These are phyloP conservation scores for Earliella scabrosa DNA, from an alignment of 1,284 basidiomycete species.

Conservation along the genomic window DNA sequence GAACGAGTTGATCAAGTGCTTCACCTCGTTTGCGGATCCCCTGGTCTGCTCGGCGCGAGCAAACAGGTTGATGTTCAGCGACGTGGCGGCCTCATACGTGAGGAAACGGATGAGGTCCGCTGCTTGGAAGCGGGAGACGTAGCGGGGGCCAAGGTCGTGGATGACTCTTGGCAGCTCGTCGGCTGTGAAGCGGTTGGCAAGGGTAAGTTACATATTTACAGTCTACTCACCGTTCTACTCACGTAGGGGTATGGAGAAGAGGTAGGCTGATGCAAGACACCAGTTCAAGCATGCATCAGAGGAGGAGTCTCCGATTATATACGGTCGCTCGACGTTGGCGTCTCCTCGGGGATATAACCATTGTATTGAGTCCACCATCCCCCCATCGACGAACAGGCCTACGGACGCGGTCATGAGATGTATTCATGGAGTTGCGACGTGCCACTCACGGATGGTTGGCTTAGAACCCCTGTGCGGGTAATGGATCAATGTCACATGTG, in stretches of 20 bases:
- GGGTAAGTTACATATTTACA: background rate
- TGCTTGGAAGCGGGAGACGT: slow-evolving; percentile 73
- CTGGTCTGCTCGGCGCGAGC: slow-evolving; percentile 32
- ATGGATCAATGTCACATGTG: slow-evolving; percentile 67
- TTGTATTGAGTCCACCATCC: slow-evolving; percentile 61
- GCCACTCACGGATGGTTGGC: slow-evolving; percentile 62
- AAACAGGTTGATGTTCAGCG: slow-evolving; percentile 70
- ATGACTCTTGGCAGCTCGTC: slow-evolving; percentile 72
- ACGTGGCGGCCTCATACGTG: slow-evolving; percentile 79
- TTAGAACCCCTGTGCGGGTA: slow-evolving; percentile 59
- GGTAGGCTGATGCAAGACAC: slow-evolving; percentile 70
- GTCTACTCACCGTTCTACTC: slow-evolving; percentile 11
- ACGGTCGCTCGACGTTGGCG: slow-evolving; percentile 41
- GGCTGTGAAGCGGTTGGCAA: slow-evolving; percentile 37
- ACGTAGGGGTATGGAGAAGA: slow-evolving; percentile 67
- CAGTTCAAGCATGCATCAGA: slow-evolving; percentile 55
- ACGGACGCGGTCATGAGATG: background rate
- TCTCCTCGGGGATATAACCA: slow-evolving; percentile 65
- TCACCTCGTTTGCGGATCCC: slow-evolving; percentile 33
- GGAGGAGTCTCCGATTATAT: slow-evolving; percentile 57
- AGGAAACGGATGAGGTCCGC: slow-evolving; percentile 65
- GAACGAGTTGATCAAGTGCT: slow-evolving; percentile 54
- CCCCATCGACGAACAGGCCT: slow-evolving; percentile 78
- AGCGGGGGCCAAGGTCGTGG: slow-evolving; percentile 78
- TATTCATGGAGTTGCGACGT: background rate